Evolutionary conservation across 306 rosid genomes (phyloP), one percentile per base, ranked within the genome.

Genomic region (Castanospermum australe): DNA sequence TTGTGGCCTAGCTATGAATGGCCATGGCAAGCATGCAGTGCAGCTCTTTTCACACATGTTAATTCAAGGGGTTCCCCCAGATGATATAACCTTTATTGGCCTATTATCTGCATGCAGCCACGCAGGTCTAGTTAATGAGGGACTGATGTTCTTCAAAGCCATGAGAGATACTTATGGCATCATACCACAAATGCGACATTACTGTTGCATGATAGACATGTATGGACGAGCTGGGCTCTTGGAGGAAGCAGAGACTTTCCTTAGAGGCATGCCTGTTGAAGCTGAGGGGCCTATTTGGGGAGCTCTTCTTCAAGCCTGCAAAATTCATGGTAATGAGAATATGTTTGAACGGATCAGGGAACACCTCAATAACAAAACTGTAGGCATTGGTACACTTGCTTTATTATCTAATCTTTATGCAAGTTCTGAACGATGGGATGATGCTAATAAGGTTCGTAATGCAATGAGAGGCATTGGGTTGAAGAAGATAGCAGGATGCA

Each of bases 1-100:
- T 33, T 75, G 87, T 39, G 97, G 98, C 71, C 48, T 92, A 80
- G 95, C 95, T 60, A 88, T 93, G 97, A 91, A 85, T 69, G 95
- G 93, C 52, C 70, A 80, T 8, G 92, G 92, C 21, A 88, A 63
- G 59, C 87, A 79, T 0, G 76, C 82, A 2, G 41, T 92, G 57
- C 83, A 84, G 83, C 82, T 92, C 76, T 90, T 92, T 78, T 86
- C 94, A 0, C 87, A 52, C 28, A 94, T 94, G 95, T 67, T 93
- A 69, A 83, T 91, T 55, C 86, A 88, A 32, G 95, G 97, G 35
- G 82, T 92, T 78, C 69, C 78, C 22, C 97, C 91, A 0, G 96
- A 90, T 77, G 95, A 82, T 74, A 88, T 91, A 25, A 89, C 89
- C 18, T 93, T 92, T 65, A 67, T 93, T 32, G 86, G 94, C 71